phyloP scores from a whole-genome alignment of 176 grass and related monocot genomes.

The Triticum monococcum region DNA sequence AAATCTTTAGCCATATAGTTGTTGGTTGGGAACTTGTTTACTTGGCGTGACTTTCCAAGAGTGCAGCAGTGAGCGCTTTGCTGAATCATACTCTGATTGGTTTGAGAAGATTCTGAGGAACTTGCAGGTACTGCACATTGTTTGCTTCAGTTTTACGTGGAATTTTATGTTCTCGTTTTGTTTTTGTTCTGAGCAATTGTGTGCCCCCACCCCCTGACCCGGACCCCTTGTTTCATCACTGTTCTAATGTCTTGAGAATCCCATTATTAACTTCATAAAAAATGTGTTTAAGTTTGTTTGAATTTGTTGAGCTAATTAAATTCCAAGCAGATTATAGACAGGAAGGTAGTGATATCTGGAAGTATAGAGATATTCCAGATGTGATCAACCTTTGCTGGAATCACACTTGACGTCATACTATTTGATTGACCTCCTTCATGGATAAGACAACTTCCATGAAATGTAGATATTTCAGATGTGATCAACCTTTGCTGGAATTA shows the following conservation, averaged over 20 bases:
- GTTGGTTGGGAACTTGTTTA: slow-evolving; percentile 56
- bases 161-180: neutral
- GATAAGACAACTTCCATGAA: neutral
- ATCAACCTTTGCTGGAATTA: slow-evolving; percentile 2
- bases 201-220: neutral
- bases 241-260: neutral
- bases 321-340: neutral
- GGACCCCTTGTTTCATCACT: neutral
- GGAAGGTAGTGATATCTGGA: neutral
- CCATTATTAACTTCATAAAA: neutral
- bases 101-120: slow-evolving; percentile 47
- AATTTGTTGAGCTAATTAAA: slow-evolving; percentile 12
- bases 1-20: slow-evolving; percentile 34
- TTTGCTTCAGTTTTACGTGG: slow-evolving; percentile 1
- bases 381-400: neutral
- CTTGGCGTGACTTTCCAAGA: slow-evolving; percentile 47
- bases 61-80: slow-evolving; percentile 44
- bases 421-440: neutral
- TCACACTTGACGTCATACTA: neutral
- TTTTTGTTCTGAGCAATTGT: neutral
- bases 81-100: slow-evolving; percentile 37
- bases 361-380: neutral
- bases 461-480: neutral
- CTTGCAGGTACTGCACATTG: slow-evolving; percentile 40
- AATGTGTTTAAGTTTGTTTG: neutral